Base-by-base conservation (phyloP, 148 eudicot species). In the Camellia japonica region DNA sequence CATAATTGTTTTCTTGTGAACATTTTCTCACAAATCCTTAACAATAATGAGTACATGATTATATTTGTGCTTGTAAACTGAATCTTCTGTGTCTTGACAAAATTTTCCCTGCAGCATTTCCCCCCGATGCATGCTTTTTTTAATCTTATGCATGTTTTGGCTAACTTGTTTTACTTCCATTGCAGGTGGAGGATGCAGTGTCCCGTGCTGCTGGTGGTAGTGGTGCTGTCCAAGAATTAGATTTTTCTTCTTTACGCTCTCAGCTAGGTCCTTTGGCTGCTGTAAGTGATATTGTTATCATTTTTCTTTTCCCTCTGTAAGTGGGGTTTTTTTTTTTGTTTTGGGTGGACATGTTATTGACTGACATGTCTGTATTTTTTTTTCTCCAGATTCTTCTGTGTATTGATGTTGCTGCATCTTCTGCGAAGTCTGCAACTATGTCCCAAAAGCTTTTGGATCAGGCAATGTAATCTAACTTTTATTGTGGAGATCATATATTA, bases 241-340 rank as follows among this genome's bases (percentile, higher is more conserved):
- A 96, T 86, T 89, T 93, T 83, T 84, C 93, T 71, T 89, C 91
- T 41, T 82, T 96, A 71, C 91, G 87, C 69, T 84, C 95, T 80
- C 99, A 93, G 82, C 87, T 96, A 75, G 99, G 98, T 86, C 90
- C 93, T 80, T 83, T 96, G 84, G 89, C 93, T 51, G 89, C 95
- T 49, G 99, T 96, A 90, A 83, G 98, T 86, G 76, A 47, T 68
- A 14, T 77, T 19, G 46, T 30, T 71, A 30, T 67, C 18, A 12
- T 70, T 66, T 47, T 51, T 67, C 52, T 20, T 61, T 20, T 51
- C 51, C 72, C 55, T 54, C 5, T 61, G 54, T 82, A 54, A 60
- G 64, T 38, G 30, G 11, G 62, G 19, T 55, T 76, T 82, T 15
- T 56, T 30, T 42, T 13, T 12, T 55, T 66, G 64, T 67, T 59